Conservation (phyloP, 441 rosid species). For the Lagerstroemia fauriei region DNA sequence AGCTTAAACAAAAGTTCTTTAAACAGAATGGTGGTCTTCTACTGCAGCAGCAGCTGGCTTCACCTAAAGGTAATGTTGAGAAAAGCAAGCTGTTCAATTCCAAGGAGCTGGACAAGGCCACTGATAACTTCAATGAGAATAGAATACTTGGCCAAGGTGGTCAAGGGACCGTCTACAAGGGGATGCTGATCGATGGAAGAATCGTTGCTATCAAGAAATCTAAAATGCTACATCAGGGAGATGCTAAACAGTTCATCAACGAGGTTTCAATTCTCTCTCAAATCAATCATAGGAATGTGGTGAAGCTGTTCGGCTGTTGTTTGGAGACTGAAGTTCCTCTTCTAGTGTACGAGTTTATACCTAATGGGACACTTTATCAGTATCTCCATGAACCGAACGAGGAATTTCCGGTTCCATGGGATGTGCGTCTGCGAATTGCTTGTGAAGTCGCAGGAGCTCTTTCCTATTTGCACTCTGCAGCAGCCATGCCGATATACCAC, state of each 20-base stretch:
- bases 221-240: background rate
- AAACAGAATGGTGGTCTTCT: background rate
- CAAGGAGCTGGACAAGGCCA: constrained; percentile 8
- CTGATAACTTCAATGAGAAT: constrained; percentile 12
- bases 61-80: background rate
- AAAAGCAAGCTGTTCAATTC: background rate
- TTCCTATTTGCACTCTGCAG: background rate
- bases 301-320: constrained; percentile 1
- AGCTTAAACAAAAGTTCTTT: background rate
- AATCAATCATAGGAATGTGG: constrained; percentile 7
- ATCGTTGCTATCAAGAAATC: constrained; percentile 4
- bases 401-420: background rate
- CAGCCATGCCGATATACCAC: background rate
- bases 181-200: constrained; percentile 4
- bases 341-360: constrained; percentile 2
- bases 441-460: constrained; percentile 9
- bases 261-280: constrained; percentile 3
- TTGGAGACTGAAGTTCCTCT: constrained; percentile 13
- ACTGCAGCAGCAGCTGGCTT: background rate
- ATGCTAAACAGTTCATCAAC: constrained; percentile 11
- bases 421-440: background rate
- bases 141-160: background rate
- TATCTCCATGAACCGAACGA: constrained; percentile 10
- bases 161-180: constrained; percentile 15
- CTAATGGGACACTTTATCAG: constrained; percentile 1